Evolutionary conservation across 352 stramenopile species (phyloP).

Genomic region (Elongisporangium anandrum): DNA sequence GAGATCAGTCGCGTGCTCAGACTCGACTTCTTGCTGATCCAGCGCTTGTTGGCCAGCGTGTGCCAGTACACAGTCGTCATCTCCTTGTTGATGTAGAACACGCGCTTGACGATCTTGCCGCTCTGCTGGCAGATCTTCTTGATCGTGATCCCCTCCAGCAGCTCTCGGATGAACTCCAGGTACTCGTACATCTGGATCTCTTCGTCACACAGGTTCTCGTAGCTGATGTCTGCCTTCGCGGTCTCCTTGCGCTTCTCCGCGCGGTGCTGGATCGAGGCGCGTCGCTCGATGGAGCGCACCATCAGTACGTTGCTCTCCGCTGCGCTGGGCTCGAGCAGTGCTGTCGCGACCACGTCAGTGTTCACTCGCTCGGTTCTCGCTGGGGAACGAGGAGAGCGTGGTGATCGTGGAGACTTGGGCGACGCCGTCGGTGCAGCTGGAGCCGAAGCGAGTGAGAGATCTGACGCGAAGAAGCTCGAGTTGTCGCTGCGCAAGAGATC

Average conservation of each 20-base stretch:
- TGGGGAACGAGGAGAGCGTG: no score
- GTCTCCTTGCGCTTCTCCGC: conserved; percentile 39
- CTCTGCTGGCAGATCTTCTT: conserved; percentile 69
- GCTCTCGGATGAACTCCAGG: conserved; percentile 59
- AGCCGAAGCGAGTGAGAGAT: not conserved
- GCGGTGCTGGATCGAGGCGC: conserved; percentile 38
- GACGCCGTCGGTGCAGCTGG: conserved; percentile 4
- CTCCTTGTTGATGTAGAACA: conserved; percentile 48
- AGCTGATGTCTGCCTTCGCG: conserved; percentile 48
- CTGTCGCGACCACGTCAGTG: conserved; percentile 9
- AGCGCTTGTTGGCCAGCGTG: conserved; percentile 34
- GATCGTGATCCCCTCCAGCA: conserved; percentile 51
- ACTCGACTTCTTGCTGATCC: conserved; percentile 45
- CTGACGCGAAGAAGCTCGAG: conserved; percentile 7
- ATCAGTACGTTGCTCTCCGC: conserved; percentile 21
- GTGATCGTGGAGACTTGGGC: not conserved
- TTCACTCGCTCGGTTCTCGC: conserved; percentile 3
- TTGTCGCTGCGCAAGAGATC: conserved; percentile 1
- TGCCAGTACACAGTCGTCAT: conserved; percentile 55
- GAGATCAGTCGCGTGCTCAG: conserved; percentile 34
- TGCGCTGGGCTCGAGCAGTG: conserved; percentile 1
- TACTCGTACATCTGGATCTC: conserved; percentile 70
- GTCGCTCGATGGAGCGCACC: conserved; percentile 29
- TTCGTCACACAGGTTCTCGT: conserved; percentile 57
- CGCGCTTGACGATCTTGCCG: conserved; percentile 50